Base-by-base conservation (phyloP, 768 basidiomycete species). In the Amanita jacksonii region DNA sequence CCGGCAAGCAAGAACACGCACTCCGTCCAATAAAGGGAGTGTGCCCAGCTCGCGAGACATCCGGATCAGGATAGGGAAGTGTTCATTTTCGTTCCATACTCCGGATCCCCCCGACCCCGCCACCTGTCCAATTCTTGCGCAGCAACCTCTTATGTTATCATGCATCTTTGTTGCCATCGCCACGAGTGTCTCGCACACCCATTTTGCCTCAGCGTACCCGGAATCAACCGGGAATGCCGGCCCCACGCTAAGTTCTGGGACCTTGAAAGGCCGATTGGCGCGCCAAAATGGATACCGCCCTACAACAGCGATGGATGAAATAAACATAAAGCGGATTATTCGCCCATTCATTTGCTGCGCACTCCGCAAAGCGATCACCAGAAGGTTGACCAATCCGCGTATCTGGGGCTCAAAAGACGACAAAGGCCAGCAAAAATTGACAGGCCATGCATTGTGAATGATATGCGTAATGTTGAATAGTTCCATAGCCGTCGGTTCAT, bases 341-440 rank as follows among this genome's bases (percentile, higher is more conserved):
- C 47, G 32, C 3, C 52, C 44, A 1, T 49, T 44, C 6, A 52
- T 56, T 15, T 39, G 50, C n/a, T 48, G 52, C 36, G 53, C n/a
- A 16, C 53, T 53, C 9, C 54, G 20, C 10, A 61, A 40, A 3
- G 56, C 51, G 4, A 63, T 52, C 4, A 56, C 54, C 9, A 63
- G 43, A 38, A 62, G 53, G 41, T 68, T 67, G 12, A 59, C 57
- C 4, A 65, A 49, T 1, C 54, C 62, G 28, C 54, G 58, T 9
- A 73, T 57, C 41, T 58, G 68, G 3, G 64, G 62, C 27, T 70
- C 69, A 41, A 72, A 69, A 1, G 71, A 70, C 5, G 63, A 54
- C 8, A 73, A 53, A 3, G 54, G 55, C 25, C 67, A 43, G 41
- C 64, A 70, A 46, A 70, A 71, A 39, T 73, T 63, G 36, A 72